phyloP scores from a whole-genome alignment of 2,329 filamentous ascomycete genomes.

The Triangularia verruculosa region DNA sequence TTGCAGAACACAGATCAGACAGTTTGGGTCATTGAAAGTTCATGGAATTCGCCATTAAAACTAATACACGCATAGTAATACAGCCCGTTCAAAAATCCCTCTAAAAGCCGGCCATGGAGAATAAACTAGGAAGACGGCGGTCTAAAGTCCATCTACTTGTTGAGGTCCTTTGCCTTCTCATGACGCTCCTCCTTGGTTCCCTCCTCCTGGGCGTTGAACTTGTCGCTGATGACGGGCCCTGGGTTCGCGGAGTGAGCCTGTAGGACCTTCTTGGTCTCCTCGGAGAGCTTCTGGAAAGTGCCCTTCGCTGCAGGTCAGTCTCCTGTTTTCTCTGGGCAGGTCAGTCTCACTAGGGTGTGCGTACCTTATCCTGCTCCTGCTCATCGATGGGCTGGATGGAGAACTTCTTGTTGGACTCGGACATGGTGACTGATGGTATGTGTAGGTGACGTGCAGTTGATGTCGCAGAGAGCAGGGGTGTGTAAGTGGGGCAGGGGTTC shows the following conservation, averaged over 20 bases:
- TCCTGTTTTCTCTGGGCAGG: neutral
- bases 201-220: constrained; percentile 53
- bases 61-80: neutral
- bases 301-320: constrained; percentile 27
- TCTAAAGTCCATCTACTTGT: constrained; percentile 46
- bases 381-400: constrained; percentile 27
- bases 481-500: neutral
- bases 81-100: neutral
- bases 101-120: neutral
- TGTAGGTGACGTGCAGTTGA: neutral
- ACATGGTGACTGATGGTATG: constrained; percentile 19
- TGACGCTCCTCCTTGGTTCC: constrained; percentile 67
- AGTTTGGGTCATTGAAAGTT: neutral
- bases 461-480: constrained; percentile 7
- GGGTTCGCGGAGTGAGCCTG: constrained; percentile 53
- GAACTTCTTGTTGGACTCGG: constrained; percentile 21
- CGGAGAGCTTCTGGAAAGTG: constrained; percentile 35
- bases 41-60: neutral
- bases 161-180: constrained; percentile 63
- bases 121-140: neutral
- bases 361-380: constrained; percentile 17
- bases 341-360: neutral
- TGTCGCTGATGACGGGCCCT: constrained; percentile 54
- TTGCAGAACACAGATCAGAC: neutral
- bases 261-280: constrained; percentile 45